Percentiles rank a stretch among this genome's conserved stretches.
Conservation (phyloP, 2,329 filamentous ascomycete species). For the Dactylellina haptotyla region DNA sequence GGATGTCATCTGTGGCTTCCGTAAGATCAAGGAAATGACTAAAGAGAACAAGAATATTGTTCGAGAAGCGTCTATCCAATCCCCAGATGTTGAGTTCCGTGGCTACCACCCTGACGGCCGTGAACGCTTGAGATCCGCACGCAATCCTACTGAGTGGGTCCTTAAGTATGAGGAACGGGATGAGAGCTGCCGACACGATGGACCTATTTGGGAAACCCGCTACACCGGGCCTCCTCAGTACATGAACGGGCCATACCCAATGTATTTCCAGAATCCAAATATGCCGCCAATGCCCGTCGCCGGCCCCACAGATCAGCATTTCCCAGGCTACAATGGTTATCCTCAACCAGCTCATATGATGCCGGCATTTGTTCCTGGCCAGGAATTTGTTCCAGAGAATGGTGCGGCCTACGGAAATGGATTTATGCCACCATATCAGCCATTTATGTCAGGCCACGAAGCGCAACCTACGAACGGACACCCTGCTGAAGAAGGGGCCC, state of each 20-base stretch:
- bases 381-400: conserved; percentile 53
- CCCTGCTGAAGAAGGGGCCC: conserved; percentile 28
- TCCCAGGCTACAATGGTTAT: conserved; percentile 39
- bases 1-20: conserved; percentile 83
- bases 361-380: conserved; percentile 43
- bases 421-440: conserved; percentile 46
- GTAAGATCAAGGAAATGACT: conserved; percentile 79
- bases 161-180: conserved; percentile 77
- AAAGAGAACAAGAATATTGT: conserved; percentile 75
- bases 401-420: conserved; percentile 50
- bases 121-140: conserved; percentile 41
- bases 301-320: conserved; percentile 39
- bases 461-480: conserved; percentile 38
- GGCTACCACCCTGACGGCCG: conserved; percentile 49
- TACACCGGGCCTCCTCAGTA: conserved; percentile 61
- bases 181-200: conserved; percentile 76
- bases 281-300: conserved; percentile 47
- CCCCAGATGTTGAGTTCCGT: conserved; percentile 75
- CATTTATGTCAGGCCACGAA: conserved; percentile 35
- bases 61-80: conserved; percentile 77
- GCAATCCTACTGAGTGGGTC: conserved; percentile 72
- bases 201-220: conserved; percentile 66
- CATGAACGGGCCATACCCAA: conserved; percentile 60
- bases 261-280: conserved; percentile 60
- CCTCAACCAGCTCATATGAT: conserved; percentile 39